Evolutionary conservation across 1,284 basidiomycete species (phyloP).

Genomic region (Heterobasidion parviporum): DNA sequence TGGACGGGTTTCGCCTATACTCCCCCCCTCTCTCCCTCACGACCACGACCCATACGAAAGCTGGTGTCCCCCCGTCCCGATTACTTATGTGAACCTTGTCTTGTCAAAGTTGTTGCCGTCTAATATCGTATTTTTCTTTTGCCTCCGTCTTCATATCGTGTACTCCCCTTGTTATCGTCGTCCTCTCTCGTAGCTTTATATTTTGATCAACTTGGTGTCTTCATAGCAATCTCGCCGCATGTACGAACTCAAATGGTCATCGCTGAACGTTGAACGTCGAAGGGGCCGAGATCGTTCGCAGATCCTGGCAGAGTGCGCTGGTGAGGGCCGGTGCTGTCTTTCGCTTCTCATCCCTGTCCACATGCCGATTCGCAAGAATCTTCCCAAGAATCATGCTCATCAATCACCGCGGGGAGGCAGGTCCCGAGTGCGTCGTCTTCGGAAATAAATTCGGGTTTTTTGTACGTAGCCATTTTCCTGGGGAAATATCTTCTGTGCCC

Average conservation of each 20-base stretch:
- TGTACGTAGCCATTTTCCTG: conserved; percentile 10
- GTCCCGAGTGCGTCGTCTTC: conserved; percentile 2
- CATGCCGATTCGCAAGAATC: neutral
- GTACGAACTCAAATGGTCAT: neutral
- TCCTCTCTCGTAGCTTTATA: conserved; percentile 10
- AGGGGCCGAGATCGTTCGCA: conserved; percentile 2
- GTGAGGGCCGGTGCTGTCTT: neutral
- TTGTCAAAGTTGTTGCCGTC: conserved; percentile 2
- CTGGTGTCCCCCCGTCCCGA: neutral
- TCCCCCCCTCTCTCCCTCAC: neutral
- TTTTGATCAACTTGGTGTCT: conserved; percentile 13
- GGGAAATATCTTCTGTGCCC: conserved; percentile 7
- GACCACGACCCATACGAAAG: neutral
- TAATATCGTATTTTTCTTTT: conserved; percentile 8
- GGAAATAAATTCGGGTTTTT: conserved; percentile 8
- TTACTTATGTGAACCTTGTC: neutral
- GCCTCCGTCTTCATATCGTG: conserved; percentile 8
- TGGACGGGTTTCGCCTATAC: neutral
- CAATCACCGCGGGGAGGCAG: conserved; percentile 11
- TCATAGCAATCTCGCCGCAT: conserved; percentile 11
- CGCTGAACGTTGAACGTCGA: conserved; percentile 7
- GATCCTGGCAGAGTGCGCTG: neutral
- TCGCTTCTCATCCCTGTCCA: neutral
- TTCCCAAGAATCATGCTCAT: conserved; percentile 3
- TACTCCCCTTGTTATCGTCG: conserved; percentile 7